These are phyloP conservation scores for Harringtonia aguacate DNA, from an alignment of 2,329 filamentous ascomycete genomes.

Conservation along the genomic window DNA sequence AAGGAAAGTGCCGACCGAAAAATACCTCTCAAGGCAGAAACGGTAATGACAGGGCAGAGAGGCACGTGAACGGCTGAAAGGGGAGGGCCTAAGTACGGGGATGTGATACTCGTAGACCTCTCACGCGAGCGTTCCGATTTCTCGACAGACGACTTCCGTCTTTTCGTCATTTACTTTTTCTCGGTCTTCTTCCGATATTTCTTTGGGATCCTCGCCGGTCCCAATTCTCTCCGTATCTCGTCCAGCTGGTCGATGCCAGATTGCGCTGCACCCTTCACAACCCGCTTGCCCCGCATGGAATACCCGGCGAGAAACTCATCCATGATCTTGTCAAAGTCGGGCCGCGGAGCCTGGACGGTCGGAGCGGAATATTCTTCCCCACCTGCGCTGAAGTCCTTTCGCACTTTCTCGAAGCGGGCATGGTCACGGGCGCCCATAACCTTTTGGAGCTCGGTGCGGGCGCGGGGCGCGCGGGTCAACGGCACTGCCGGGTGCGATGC, in stretches of 20 bases:
- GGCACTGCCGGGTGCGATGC: no score
- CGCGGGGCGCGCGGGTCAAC: no score
- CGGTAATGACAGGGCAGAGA: no score
- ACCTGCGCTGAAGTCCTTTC: conserved; percentile 58
- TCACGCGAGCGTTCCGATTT: no score
- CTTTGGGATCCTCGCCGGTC: conserved; percentile 53
- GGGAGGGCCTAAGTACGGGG: no score
- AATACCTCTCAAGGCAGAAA: no score
- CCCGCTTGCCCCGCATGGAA: conserved; percentile 60
- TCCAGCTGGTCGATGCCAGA: conserved; percentile 83
- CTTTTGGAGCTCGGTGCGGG: conserved; percentile 76
- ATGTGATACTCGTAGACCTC: no score
- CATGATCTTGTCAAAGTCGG: conserved; percentile 84
- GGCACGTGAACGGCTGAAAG: no score
- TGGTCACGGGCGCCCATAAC: conserved; percentile 83
- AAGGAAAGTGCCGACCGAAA: no score
- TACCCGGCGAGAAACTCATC: conserved; percentile 82
- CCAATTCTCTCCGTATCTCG: conserved; percentile 72
- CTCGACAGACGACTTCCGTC: no score
- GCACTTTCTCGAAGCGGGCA: conserved; percentile 83
- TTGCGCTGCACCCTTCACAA: conserved; percentile 72
- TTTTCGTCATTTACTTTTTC: no score
- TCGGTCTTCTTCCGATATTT: neutral
- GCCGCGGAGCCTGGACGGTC: conserved; percentile 55
- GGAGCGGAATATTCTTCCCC: conserved; percentile 48